These are phyloP conservation scores for Cladosporium sp. DNA, from an alignment of 2,329 filamentous ascomycete genomes.

Conservation along the genomic window DNA sequence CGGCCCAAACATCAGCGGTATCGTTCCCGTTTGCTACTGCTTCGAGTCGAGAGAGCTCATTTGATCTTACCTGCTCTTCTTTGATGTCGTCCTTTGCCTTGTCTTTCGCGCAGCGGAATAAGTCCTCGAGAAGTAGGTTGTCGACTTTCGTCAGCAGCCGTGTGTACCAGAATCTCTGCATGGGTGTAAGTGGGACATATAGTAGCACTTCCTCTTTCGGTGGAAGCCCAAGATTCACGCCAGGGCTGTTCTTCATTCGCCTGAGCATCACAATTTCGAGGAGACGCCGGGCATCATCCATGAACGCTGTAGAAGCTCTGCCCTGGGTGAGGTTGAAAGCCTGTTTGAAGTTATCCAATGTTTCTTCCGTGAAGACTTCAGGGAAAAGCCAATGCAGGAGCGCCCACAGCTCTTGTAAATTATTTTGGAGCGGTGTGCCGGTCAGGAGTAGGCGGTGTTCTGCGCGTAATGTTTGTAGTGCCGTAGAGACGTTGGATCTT, in stretches of 20 bases:
- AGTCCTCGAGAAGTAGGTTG: conserved; percentile 47
- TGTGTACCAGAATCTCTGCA: conserved; percentile 57
- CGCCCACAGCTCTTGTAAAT: conserved; percentile 55
- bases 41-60: conserved; percentile 1
- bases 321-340: conserved; percentile 56
- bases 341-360: conserved; percentile 48
- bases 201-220: conserved; percentile 55
- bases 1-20: conserved; percentile 40
- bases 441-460: conserved; percentile 50
- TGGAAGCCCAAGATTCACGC: conserved; percentile 53
- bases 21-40: not conserved
- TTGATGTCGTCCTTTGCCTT: conserved; percentile 41
- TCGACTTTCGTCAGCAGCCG: conserved; percentile 53
- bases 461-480: conserved; percentile 41
- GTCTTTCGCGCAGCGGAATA: conserved; percentile 46
- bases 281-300: conserved; percentile 50
- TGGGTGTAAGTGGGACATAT: conserved; percentile 54
- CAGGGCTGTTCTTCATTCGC: conserved; percentile 53
- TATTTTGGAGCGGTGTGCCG: conserved; percentile 57
- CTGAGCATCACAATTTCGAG: conserved; percentile 57
- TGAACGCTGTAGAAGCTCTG: conserved; percentile 49
- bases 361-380: conserved; percentile 53
- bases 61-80: conserved; percentile 32
- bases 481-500: conserved; percentile 39
- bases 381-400: conserved; percentile 56